Evolutionary conservation across 352 stramenopile genomes (phyloP), one percentile per base, ranked within the genome.

Genomic region (Globisporangium paroecandrum): DNA sequence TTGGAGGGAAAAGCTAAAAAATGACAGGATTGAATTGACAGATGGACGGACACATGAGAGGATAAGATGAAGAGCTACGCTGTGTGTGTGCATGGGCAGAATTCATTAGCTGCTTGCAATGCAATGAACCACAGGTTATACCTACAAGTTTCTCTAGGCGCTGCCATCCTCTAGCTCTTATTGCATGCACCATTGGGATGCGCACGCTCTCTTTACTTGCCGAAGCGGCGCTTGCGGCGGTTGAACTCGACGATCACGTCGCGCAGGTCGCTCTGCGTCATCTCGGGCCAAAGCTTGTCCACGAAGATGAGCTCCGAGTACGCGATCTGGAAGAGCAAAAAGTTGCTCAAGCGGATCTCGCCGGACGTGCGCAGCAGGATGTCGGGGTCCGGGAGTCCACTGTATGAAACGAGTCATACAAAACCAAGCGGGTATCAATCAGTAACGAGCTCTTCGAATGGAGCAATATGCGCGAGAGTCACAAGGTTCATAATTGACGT

Each of bases 231-330:
- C 66, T 96, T 88, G 66, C 92, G 86, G 66, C 77, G 80, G 64
- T 84, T 93, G 75, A 91, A 98, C 71, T 95, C 88, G 61, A 91
- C 58, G 58, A 98, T 83, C 65, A 91, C 77, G 58, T 74, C 77
- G 54, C 83, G 66, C 62, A 98, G 79, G 67, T 97, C 90, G 29
- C 89, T 71, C 22, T 74, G 78, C 53, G 82, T 97, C 69, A 99
- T 85, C 72, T 98, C 96, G 32, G 96, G 97, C 96, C 96, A 99
- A 49, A 94, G 84, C 76, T 99, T 99, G 69, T 97, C 82, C 51
- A 96, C 84, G 73, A 99, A 97, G 69, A 97, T 95, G 15, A 99
- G 75, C 78, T 99, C 96, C 51, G 94, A 77, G 82, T 99, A 98
- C 32, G 95, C 95, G 54, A 91, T 86, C 74, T 99, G 94, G 82